Conservation (phyloP, 2,329 filamentous ascomycete genomes). For the Polytolypa hystricis region DNA sequence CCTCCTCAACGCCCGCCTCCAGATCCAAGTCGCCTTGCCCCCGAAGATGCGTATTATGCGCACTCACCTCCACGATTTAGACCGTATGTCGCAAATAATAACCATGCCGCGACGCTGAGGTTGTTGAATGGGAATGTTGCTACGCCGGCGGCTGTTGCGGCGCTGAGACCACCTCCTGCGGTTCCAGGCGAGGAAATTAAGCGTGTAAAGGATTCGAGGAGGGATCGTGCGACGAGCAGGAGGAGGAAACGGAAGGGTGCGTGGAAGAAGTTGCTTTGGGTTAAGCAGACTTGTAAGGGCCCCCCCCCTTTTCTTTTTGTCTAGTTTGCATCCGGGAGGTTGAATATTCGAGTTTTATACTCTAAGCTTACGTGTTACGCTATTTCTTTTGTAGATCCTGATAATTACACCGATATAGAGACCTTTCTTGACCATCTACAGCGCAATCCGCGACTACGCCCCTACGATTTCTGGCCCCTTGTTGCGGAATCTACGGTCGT, state of each 20-base stretch:
- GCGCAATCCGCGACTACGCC: constrained; percentile 81
- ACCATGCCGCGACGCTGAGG: constrained; percentile 26
- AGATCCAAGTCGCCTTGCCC: constrained; percentile 61
- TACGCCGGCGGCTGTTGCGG: constrained; percentile 31
- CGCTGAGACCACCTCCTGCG: constrained; percentile 30
- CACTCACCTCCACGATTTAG: constrained; percentile 48
- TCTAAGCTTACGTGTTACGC: too few relatives aligned
- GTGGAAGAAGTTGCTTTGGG: constrained; percentile 97
- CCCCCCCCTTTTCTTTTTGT: constrained; percentile 2
- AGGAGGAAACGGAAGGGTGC: constrained; percentile 59
- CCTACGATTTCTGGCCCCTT: constrained; percentile 96
- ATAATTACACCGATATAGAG: constrained; percentile 95
- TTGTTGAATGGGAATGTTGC: constrained; percentile 30
- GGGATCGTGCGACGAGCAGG: constrained; percentile 47
- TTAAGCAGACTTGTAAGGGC: constrained; percentile 77
- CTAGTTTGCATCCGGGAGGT: not conserved
- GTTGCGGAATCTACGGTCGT: constrained; percentile 94
- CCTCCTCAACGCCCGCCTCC: constrained; percentile 28
- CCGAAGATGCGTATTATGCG: constrained; percentile 69
- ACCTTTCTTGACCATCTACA: constrained; percentile 95
- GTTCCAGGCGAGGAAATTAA: constrained; percentile 25
- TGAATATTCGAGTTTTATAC: too few relatives aligned
- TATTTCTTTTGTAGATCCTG: too few relatives aligned
- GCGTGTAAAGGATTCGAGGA: constrained; percentile 34
- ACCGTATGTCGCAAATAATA: constrained; percentile 17